Evolutionary conservation across 2,329 filamentous ascomycete species (phyloP).

Genomic region (Colletotrichum zoysiae): DNA sequence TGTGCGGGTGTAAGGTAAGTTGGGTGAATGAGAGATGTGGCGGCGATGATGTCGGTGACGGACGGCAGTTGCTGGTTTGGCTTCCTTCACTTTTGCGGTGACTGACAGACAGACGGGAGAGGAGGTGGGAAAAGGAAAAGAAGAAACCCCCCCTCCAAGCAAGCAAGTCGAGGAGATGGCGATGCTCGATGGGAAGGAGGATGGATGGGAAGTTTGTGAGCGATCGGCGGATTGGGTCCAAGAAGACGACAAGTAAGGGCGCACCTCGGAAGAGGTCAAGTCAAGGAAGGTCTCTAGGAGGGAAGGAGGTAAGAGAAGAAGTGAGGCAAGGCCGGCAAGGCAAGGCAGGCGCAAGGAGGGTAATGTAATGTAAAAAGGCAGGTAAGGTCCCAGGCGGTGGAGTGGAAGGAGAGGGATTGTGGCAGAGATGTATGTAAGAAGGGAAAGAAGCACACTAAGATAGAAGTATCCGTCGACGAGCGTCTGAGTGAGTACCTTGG

Average conservation of each 20-base stretch:
- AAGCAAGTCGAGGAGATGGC: constrained; percentile 1
- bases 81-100: too few species aligned
- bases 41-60: background rate
- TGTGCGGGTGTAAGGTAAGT: background rate
- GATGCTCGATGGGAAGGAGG: constrained; percentile 10
- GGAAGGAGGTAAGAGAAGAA: constrained; percentile 20
- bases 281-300: background rate
- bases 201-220: constrained; percentile 6
- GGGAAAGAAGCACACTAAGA: constrained; percentile 29
- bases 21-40: background rate
- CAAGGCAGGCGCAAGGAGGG: constrained; percentile 33
- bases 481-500: constrained; percentile 4
- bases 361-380: constrained; percentile 39
- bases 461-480: constrained; percentile 27
- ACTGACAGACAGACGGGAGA: background rate
- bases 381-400: constrained; percentile 22
- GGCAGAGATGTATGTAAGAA: constrained; percentile 39
- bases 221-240: constrained; percentile 28
- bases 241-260: background rate
- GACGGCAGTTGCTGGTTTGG: background rate
- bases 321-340: constrained; percentile 19
- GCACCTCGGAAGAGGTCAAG: constrained; percentile 5
- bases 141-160: background rate
- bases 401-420: constrained; percentile 34
- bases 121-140: background rate